These are phyloP conservation scores for Gossypium mustelinum DNA, from an alignment of 345 rosid species.

Conservation along the genomic window DNA sequence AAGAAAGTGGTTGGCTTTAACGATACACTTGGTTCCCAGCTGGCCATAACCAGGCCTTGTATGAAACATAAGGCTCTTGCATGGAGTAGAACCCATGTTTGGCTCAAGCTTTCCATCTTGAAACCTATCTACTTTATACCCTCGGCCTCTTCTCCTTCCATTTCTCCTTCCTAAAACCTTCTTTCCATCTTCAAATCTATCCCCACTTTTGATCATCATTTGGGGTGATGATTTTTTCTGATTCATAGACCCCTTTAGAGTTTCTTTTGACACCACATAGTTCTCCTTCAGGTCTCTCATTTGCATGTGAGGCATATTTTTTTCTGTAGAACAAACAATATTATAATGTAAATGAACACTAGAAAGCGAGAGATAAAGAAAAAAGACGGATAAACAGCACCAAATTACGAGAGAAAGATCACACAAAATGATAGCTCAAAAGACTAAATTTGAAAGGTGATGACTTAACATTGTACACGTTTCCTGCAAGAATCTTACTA, in stretches of 20 bases:
- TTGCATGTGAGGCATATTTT: slow-evolving; percentile 25
- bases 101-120: slow-evolving; percentile 15
- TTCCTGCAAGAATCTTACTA: slow-evolving; percentile 15
- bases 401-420: slow-evolving; percentile 14
- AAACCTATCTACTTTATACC: slow-evolving; percentile 18
- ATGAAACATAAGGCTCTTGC: slow-evolving; percentile 32
- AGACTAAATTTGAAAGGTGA: slow-evolving; percentile 10
- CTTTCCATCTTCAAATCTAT: slow-evolving; percentile 20
- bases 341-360: not conserved
- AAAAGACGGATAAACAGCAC: not conserved
- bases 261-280: slow-evolving; percentile 7
- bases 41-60: slow-evolving; percentile 30
- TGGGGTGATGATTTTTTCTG: slow-evolving; percentile 19
- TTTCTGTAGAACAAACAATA: slow-evolving; percentile 14
- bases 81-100: slow-evolving; percentile 6
- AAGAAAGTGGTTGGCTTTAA: slow-evolving; percentile 44
- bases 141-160: slow-evolving; percentile 23
- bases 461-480: slow-evolving; percentile 19
- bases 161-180: slow-evolving; percentile 11
- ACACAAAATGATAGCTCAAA: slow-evolving; percentile 14
- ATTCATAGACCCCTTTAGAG: slow-evolving; percentile 10
- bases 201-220: slow-evolving; percentile 13
- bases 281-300: slow-evolving; percentile 25
- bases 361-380: not conserved
- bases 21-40: slow-evolving; percentile 31